Evolutionary conservation across 192 early-diverging fungal species (phyloP).

Genomic region (Coemansia sp.): DNA sequence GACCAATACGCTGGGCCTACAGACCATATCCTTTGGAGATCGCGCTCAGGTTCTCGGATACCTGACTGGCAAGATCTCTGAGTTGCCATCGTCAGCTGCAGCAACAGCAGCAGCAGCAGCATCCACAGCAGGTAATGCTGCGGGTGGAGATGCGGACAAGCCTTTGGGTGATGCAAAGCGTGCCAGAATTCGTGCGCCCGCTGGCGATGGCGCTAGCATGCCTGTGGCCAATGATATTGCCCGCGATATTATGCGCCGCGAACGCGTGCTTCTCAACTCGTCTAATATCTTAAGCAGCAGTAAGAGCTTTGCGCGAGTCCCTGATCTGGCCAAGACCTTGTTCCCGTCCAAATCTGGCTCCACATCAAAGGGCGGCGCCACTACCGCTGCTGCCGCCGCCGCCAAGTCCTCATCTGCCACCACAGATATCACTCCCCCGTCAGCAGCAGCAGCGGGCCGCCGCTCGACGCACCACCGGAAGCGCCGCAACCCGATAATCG

Average conservation of each 20-base stretch:
- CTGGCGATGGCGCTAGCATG: background rate
- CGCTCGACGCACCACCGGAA: constrained; percentile 29
- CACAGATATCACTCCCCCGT: too few species aligned
- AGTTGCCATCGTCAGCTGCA: background rate
- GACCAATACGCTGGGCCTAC: constrained; percentile 60
- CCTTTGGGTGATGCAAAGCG: constrained; percentile 12
- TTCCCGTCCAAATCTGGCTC: constrained; percentile 29
- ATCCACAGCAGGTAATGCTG: background rate
- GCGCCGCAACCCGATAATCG: constrained; percentile 76
- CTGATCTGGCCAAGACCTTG: constrained; percentile 41
- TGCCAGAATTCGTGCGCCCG: constrained; percentile 4
- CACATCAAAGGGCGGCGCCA: background rate
- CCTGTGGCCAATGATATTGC: constrained; percentile 18
- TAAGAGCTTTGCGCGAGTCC: constrained; percentile 48
- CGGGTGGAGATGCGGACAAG: constrained; percentile 1
- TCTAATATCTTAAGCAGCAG: constrained; percentile 40
- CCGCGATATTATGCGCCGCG: constrained; percentile 33
- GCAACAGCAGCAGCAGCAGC: too few species aligned
- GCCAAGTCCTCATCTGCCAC: background rate
- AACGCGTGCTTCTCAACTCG: constrained; percentile 35
- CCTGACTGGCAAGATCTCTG: constrained; percentile 63
- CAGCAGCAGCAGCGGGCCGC: background rate
- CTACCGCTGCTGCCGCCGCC: background rate
- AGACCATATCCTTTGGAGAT: constrained; percentile 77
- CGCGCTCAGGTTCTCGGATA: constrained; percentile 71